Evolutionary conservation across 768 basidiomycete genomes (phyloP), one percentile per base, ranked within the genome.

Genomic region (Tulasnella sp.): DNA sequence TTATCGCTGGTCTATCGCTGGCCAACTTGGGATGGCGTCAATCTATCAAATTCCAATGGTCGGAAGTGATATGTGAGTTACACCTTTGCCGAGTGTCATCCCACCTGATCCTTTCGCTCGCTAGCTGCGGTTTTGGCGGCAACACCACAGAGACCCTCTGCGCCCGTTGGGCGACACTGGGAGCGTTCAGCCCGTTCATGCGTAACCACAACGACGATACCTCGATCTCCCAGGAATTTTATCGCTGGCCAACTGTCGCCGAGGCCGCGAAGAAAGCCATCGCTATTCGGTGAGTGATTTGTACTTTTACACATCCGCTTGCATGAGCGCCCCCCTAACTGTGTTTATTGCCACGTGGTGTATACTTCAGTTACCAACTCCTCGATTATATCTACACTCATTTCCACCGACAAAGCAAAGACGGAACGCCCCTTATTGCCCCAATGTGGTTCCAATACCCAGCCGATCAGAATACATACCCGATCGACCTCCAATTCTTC

Each of bases 111-210:
- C 39, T 74, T 69, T 35, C 23, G 23, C 73, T 35, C 29, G 1
- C 44, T 74, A 74, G 79, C 26, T 80, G 78, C 51, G 82, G 81
- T 15, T 81, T 82, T 73, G 57, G 51, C 71, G 81, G 84, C 0
- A 86, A 92, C 81, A 90, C 90, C 1, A 91, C 91, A 1, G 91
- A 91, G 82, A 88, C 86, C 11, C 85, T 93, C 0, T 92, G 91
- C 80, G 89, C 91, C 48, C 85, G 93, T 48, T 93, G 93, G 92
- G 92, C 91, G 18, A 91, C 87, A 85, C 85, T 93, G 3, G 91
- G 91, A 0, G 92, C 91, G 0, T 93, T 93, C 84, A 90, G 90
- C 82, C 92, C 92, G 0, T 93, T 93, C 86, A 92, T 90, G 89
- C 86, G 93, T 11, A 92, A 93, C 81, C 90, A 91, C 81, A 91